These are phyloP conservation scores for Erigeron canadensis DNA, from an alignment of 129 eudicot genomes.

Conservation along the genomic window DNA sequence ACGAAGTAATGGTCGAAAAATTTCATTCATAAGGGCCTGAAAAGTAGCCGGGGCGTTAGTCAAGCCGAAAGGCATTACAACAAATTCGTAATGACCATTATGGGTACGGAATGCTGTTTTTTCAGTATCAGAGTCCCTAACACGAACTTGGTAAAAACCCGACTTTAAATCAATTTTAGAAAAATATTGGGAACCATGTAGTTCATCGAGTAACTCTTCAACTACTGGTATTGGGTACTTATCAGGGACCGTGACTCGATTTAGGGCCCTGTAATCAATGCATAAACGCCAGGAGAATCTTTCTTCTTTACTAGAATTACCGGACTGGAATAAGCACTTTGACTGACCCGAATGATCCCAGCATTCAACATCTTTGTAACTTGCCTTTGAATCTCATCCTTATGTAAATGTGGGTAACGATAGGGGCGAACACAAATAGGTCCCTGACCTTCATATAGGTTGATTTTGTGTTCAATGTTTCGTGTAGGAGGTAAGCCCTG, in stretches of 20 bases:
- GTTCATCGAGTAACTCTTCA: background rate
- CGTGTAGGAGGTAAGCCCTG: background rate
- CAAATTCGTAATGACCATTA: too few species aligned
- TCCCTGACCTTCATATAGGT: background rate
- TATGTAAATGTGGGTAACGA: background rate
- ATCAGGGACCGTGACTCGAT: background rate
- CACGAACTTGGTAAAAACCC: too few species aligned
- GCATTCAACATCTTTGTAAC: too few species aligned
- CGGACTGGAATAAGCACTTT: too few species aligned
- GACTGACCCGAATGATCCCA: too few species aligned
- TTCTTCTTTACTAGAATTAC: background rate
- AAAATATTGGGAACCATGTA: background rate
- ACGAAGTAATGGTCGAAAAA: background rate
- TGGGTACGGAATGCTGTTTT: too few species aligned
- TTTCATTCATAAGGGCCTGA: background rate
- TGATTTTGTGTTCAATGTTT: background rate
- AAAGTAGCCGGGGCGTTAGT: too few species aligned
- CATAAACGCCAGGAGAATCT: background rate
- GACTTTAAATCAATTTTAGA: too few species aligned
- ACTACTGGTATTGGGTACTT: background rate
- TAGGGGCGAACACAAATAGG: background rate
- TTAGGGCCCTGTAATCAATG: background rate
- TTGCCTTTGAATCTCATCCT: background rate
- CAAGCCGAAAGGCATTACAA: too few species aligned
- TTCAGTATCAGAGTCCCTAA: too few species aligned